Evolutionary conservation across 2,329 filamentous ascomycete species (phyloP), one percentile per base, ranked within the genome.

Genomic region (Metarhizium guizhouense): DNA sequence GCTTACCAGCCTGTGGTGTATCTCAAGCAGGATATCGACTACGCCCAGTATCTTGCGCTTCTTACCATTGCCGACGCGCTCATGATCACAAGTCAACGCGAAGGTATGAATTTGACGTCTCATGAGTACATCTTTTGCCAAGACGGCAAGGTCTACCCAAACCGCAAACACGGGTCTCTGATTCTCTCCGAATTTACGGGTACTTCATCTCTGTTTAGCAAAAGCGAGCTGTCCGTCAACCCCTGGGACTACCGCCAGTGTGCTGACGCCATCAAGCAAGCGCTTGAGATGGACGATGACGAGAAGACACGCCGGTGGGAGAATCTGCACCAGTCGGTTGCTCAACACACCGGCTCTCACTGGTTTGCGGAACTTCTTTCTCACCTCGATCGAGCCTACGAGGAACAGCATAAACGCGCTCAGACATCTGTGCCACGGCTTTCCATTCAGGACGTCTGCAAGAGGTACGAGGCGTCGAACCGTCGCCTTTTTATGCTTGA

Each of bases 121-220:
- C 94, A 97, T 68, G 93, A 97, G 68, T 97, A 91, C 66, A 81
- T 96, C 38, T 89, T 90, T 62, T 96, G 92, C 66, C 93, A 97
- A 67, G 93, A 97, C 65, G 92, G 92, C 45, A 82, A 82, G 61
- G 78, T 80, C 53, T 73, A 82, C 59, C 76, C 79, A 2, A 76
- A 85, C 56, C 91, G 91, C 74, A 92, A 90, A 71, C 85, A 94
- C 65, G 90, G 90, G 2, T 92, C 91, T 1, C 78, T 97, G 47
- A 96, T 97, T 61, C 76, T 97, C 54, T 96, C 90, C 60, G 93
- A 97, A 68, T 97, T 97, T 67, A 96, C 93, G 2, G 94, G 93
- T 29, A 95, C 91, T 57, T 86, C 92, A 1, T 90, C 88, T 0
- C 80, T 97, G 2, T 95, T 97, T 65, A 83, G 84, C 16, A 83